A percentile compares a stretch with the other conserved stretches of the same genome.
Evolutionary conservation across 495 filamentous ascomycete species (phyloP).

Genomic region (Aspergillus nanangensis): DNA sequence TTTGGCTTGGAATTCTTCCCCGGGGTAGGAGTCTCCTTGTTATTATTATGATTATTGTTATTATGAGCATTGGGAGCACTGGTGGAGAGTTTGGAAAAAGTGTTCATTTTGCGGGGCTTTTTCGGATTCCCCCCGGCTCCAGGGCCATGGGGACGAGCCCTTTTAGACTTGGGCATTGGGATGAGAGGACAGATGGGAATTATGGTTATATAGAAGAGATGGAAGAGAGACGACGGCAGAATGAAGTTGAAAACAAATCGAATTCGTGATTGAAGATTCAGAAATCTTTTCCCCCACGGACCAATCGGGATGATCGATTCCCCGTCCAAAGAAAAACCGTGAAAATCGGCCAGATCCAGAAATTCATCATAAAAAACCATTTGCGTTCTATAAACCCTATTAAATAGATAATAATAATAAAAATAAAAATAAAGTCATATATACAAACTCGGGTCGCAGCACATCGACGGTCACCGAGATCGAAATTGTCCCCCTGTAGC

Average conservation of each 20-base stretch:
- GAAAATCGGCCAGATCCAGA: too few species aligned
- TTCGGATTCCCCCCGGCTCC: slow-evolving; percentile 2
- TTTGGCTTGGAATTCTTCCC: neutral
- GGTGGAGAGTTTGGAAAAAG: slow-evolving; percentile 19
- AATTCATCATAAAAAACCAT: too few species aligned
- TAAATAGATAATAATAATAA: slow-evolving; percentile 8
- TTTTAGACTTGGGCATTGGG: slow-evolving; percentile 17
- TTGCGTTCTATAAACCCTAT: slow-evolving; percentile 16
- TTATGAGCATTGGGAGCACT: neutral
- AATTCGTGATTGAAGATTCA: neutral
- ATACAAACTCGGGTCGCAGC: slow-evolving; percentile 13
- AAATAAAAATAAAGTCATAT: slow-evolving; percentile 15
- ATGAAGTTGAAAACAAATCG: neutral
- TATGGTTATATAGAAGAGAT: neutral
- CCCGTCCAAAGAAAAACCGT: too few species aligned
- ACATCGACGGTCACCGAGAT: neutral
- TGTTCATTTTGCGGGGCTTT: slow-evolving; percentile 21
- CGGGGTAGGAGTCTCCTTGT: too few species aligned
- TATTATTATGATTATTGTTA: neutral
- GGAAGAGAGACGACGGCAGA: neutral
- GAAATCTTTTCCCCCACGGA: neutral
- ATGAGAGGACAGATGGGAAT: neutral
- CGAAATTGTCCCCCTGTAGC: too few species aligned
- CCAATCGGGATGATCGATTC: neutral
- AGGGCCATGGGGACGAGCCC: slow-evolving; percentile 3